Percentiles rank a stretch among this genome's conserved stretches.
Conservation (phyloP, 306 rosid species). For the Canavalia ensiformis region DNA sequence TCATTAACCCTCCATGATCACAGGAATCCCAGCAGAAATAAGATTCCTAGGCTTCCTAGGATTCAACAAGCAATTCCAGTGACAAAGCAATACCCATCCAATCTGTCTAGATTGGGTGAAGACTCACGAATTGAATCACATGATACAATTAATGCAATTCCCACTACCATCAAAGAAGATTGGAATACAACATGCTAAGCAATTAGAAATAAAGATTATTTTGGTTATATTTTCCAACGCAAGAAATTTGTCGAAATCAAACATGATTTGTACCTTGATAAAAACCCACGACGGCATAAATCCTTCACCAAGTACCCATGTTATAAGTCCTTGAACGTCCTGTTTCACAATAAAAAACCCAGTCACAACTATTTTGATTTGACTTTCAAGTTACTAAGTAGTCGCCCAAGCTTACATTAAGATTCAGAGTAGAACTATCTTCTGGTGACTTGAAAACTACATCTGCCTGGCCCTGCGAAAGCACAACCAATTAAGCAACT, state of each 20-base stretch:
- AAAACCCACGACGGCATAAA: conserved; percentile 97
- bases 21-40: conserved; percentile 2
- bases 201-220: conserved; percentile 20
- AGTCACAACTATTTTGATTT: conserved; percentile 32
- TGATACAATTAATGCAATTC: background rate
- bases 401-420: conserved; percentile 63
- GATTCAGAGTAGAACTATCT: conserved; percentile 74
- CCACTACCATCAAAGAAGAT: conserved; percentile 13
- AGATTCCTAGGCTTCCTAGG: background rate
- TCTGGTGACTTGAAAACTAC: conserved; percentile 75
- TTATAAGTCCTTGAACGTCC: conserved; percentile 94
- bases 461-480: conserved; percentile 87
- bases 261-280: conserved; percentile 66
- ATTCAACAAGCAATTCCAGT: background rate
- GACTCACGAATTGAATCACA: background rate
- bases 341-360: conserved; percentile 49
- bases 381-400: conserved; percentile 19
- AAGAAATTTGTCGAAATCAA: background rate
- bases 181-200: background rate
- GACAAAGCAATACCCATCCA: background rate
- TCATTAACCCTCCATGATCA: background rate
- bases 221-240: background rate
- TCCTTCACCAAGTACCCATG: conserved; percentile 98
- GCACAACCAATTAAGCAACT: conserved; percentile 28
- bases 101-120: background rate